These are phyloP conservation scores for Moelleriella libera DNA, from an alignment of 2,329 filamentous ascomycete genomes.

Conservation along the genomic window DNA sequence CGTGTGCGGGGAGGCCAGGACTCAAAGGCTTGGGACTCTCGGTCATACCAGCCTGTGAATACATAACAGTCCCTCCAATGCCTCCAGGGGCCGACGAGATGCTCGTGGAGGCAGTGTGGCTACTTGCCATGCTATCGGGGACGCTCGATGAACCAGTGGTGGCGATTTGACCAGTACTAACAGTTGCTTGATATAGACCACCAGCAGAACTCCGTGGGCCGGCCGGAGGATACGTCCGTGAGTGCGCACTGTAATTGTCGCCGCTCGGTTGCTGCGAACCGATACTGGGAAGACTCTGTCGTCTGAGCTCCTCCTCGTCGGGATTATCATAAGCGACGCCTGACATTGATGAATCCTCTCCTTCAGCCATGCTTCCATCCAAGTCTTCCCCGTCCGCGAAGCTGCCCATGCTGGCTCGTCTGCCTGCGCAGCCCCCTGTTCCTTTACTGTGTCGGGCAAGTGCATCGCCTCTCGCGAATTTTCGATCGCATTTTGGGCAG, in stretches of 20 bases:
- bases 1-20: constrained; percentile 42
- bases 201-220: constrained; percentile 34
- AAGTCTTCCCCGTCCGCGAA: constrained; percentile 70
- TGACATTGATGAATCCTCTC: constrained; percentile 42
- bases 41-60: constrained; percentile 60
- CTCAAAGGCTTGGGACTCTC: constrained; percentile 80
- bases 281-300: constrained; percentile 60
- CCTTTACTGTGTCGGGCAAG: constrained; percentile 91
- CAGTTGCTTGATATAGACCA: constrained; percentile 48
- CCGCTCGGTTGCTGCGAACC: constrained; percentile 55
- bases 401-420: constrained; percentile 71
- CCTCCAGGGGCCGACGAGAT: constrained; percentile 32
- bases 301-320: constrained; percentile 50
- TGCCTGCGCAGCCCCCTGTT: constrained; percentile 84
- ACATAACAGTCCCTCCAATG: constrained; percentile 42
- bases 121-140: constrained; percentile 25
- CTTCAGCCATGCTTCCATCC: constrained; percentile 32
- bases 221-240: constrained; percentile 68
- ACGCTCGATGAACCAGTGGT: constrained; percentile 37
- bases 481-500: constrained; percentile 85
- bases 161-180: constrained; percentile 36
- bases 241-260: constrained; percentile 42
- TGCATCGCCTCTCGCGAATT: constrained; percentile 91
- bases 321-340: constrained; percentile 39
- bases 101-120: constrained; percentile 34